Evolutionary conservation across 306 rosid species (phyloP), one percentile per base, ranked within the genome.

Genomic region (Gastrolobium villosum): DNA sequence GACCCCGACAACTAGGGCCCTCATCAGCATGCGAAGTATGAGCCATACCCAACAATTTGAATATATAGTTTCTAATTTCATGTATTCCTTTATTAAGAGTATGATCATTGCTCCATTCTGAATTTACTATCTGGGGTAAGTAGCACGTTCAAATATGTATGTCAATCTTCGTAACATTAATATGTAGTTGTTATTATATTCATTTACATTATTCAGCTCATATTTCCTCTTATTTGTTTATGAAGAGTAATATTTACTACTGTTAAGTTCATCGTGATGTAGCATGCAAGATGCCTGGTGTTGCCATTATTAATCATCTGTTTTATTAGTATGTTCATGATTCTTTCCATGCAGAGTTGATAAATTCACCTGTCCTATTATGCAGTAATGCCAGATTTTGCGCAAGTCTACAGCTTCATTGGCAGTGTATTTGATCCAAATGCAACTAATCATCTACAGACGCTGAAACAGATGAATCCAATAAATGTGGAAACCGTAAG

Each of bases 341-440:
- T 40, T 10, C 8, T 62, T 69, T 34, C 34, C 49, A 7, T 28
- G 37, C 75, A 75, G 4, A 10, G 5, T 44, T 72, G 60, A 64
- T 55, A 28, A 71, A 79, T 63, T 60, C 9, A 8, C 52, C 39
- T 71, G 30, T 66, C 57, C 8, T 28, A 52, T 85, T 30, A 53
- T 84, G 76, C 95, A 88, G 95, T 64, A 35, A 57, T 84, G 76
- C 97, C 95, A 2, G 89, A 88, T 87, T 90, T 90, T 74, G 90
- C 89, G 37, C 89, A 82, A 81, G 87, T 72, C 40, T 72, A 72
- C 35, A 55, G 41, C 41, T 72, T 72, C 54, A 55, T 55, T 41
- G 77, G 77, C 40, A 40, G 55, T 40, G 54, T 72, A 4, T 72
- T 72, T 56, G 77, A 72, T 55, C 77, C 77, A 28, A 63, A 80